phyloP scores from a whole-genome alignment of 208 protist genomes.

The Wallacemonas sp. region DNA sequence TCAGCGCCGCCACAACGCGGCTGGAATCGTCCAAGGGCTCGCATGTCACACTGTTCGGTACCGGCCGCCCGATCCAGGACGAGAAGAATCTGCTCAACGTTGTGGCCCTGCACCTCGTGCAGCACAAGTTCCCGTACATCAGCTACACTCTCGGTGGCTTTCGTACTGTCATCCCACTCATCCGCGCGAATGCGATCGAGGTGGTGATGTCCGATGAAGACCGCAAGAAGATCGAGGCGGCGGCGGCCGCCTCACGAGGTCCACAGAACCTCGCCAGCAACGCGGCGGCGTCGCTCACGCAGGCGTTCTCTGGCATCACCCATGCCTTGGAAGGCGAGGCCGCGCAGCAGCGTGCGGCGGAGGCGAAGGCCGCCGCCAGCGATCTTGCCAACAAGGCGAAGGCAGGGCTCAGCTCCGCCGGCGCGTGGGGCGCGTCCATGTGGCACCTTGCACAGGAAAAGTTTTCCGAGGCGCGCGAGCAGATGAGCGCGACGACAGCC shows the following conservation, averaged over 20 bases:
- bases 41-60: slow-evolving; percentile 80
- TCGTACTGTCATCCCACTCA: slow-evolving; percentile 63
- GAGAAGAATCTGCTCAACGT: slow-evolving; percentile 89
- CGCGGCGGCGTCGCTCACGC: slow-evolving; percentile 6
- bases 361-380: slow-evolving; percentile 41
- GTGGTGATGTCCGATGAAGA: slow-evolving; percentile 23
- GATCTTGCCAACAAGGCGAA: slow-evolving; percentile 51
- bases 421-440: slow-evolving; percentile 66
- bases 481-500: background rate
- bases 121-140: slow-evolving; percentile 69
- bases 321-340: slow-evolving; percentile 16
- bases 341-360: slow-evolving; percentile 20
- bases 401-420: slow-evolving; percentile 40
- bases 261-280: background rate
- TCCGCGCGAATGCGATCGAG: slow-evolving; percentile 36
- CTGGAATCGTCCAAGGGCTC: slow-evolving; percentile 40
- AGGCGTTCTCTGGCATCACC: slow-evolving; percentile 28
- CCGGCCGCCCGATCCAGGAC: slow-evolving; percentile 68
- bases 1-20: slow-evolving; percentile 19
- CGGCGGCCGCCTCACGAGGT: background rate
- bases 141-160: slow-evolving; percentile 76
- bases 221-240: background rate
- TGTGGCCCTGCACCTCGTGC: slow-evolving; percentile 79
- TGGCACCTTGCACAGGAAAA: slow-evolving; percentile 54
- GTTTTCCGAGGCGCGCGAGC: slow-evolving; percentile 24